phyloP scores from a whole-genome alignment of 2,329 filamentous ascomycete genomes.

The Xylaria polymorpha region DNA sequence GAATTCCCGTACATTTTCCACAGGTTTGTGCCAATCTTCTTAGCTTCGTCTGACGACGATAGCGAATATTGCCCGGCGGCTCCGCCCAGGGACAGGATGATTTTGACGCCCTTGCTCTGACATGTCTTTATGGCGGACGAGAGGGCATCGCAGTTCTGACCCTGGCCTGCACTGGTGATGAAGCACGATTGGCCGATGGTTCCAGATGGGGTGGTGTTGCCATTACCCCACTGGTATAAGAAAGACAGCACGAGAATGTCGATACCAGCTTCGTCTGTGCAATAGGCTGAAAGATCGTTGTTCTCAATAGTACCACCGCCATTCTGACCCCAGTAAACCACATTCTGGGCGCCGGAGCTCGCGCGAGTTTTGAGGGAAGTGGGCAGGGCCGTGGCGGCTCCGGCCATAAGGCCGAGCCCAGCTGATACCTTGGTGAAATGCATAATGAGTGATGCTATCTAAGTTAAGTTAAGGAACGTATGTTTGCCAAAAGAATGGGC shows the following conservation, averaged over 20 bases:
- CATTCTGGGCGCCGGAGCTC: constrained; percentile 22
- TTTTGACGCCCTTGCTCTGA: constrained; percentile 54
- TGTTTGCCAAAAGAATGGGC: constrained; percentile 17
- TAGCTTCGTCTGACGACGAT: constrained; percentile 52
- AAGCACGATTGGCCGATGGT: constrained; percentile 55
- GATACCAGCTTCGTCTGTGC: constrained; percentile 53
- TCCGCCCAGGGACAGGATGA: constrained; percentile 60
- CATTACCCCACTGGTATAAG: constrained; percentile 55
- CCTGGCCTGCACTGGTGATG: constrained; percentile 51
- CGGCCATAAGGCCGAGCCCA: constrained; percentile 36
- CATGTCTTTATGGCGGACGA: constrained; percentile 57
- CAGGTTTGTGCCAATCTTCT: constrained; percentile 56
- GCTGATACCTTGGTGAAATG: constrained; percentile 34
- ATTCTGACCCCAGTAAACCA: constrained; percentile 39
- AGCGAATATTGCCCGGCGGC: constrained; percentile 52
- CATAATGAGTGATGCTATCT: constrained; percentile 31
- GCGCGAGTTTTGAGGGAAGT: constrained; percentile 22
- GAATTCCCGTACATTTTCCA: constrained; percentile 59
- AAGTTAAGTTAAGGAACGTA: constrained; percentile 34
- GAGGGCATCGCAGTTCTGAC: constrained; percentile 54
- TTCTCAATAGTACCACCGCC: constrained; percentile 47
- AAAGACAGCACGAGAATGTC: constrained; percentile 59
- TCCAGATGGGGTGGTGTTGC: constrained; percentile 53
- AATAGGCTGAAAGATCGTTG: constrained; percentile 55
- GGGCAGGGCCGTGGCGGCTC: constrained; percentile 30